Evolutionary conservation across 2,329 filamentous ascomycete genomes (phyloP), one percentile per base, ranked within the genome.

Genomic region (Aspergillus tamarii): DNA sequence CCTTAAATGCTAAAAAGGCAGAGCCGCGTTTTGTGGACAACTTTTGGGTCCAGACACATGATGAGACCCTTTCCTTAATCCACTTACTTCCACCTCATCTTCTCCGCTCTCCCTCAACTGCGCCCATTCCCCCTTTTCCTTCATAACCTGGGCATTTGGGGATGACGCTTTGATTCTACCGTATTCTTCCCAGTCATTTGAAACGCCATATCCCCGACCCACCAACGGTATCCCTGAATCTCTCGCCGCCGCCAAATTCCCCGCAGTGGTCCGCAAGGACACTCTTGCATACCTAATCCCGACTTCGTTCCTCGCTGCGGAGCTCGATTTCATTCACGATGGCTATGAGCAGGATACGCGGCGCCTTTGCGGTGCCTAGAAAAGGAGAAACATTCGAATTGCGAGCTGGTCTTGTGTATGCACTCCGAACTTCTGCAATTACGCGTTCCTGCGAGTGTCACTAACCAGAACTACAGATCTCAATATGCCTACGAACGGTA

Each of bases 381-480:
- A 99, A 99, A 84, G 95, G 95, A 79, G 95, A 99, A 83, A 99
- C 95, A 19, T 98, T 97, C 78, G 95, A 99, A 85, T 84, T 99
- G 81, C 91, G 95, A 78, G 93, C 94, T 68, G 95, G 95, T 45
- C 84, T 99, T 78, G 95, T 89, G 82, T 87, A 85, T 68, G 81
- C 58, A 63, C 58, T 56, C 58, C 43, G 54, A 64, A 53, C 61
- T 50, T 56, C 41, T 60, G 36, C 59, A 14, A 28, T 43, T 10
- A 57, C 50, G 53, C 43, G 63, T 52, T 21, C 54, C 21, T 39
- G 60, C 64, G 46, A 67, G 73, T 77, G 64, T 77, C 76, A 67
- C 75, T 81, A 71, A 80, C 74, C 9, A 30, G 63, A 61, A 56
- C 59, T 66, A 69, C 9, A 87, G 96, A 68, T 99, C 95, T 68